Conservation (phyloP, 139 green algal genomes). For the Prasinococcaceae sp. region DNA sequence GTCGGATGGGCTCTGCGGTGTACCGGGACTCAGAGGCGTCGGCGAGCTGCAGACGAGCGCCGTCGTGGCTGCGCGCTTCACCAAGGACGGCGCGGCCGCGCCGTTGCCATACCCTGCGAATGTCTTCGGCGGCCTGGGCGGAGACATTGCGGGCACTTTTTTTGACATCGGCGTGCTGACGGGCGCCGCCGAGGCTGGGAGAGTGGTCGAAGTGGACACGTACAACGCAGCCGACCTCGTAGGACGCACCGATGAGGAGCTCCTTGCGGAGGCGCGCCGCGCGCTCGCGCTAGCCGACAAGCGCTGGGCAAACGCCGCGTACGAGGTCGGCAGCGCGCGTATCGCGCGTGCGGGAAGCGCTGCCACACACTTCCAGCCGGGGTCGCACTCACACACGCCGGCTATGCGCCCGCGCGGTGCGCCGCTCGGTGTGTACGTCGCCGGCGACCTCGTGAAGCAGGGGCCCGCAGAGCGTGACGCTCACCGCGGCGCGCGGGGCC, state of each 20-base stretch:
- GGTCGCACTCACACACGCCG: background rate
- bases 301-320: background rate
- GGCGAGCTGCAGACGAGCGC: background rate
- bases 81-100: background rate
- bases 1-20: background rate
- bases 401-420: background rate
- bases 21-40: background rate
- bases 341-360: background rate
- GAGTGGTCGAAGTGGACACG: slow-evolving; percentile 15
- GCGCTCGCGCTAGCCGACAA: background rate
- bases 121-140: slow-evolving; percentile 4
- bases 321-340: background rate
- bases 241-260: background rate
- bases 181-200: background rate
- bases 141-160: slow-evolving; percentile 14
- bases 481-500: slow-evolving; percentile 7
- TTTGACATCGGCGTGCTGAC: slow-evolving; percentile 16
- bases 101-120: background rate
- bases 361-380: slow-evolving; percentile 2
- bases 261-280: background rate
- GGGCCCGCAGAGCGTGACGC: background rate
- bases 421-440: background rate
- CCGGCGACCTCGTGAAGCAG: slow-evolving; percentile 11
- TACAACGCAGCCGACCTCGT: slow-evolving; percentile 17
- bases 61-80: slow-evolving; percentile 15